Percentiles rank a stretch among this genome's conserved stretches.
These are phyloP conservation scores for Bipolaris cookei DNA, from an alignment of 2,329 filamentous ascomycete genomes.

Conservation along the genomic window DNA sequence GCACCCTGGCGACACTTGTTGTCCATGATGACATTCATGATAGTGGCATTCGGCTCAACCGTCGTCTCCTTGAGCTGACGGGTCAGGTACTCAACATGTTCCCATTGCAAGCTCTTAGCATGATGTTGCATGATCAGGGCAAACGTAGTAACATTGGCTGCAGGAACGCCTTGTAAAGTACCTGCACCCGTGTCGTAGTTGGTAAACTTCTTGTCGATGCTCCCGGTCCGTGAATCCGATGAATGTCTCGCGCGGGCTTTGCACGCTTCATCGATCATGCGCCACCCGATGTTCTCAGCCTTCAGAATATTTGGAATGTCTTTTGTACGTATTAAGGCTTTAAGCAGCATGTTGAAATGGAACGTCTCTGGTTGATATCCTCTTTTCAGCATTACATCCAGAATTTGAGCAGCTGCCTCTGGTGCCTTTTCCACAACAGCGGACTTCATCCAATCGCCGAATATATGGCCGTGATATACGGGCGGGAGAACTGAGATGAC, in stretches of 20 bases:
- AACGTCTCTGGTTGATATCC: conserved; percentile 72
- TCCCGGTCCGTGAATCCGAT: neutral
- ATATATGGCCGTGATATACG: conserved; percentile 75
- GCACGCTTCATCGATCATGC: conserved; percentile 41
- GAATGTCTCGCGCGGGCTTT: neutral
- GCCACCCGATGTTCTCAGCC: conserved; percentile 47
- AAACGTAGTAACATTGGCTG: conserved; percentile 41
- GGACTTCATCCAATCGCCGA: conserved; percentile 86
- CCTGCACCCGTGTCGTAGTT: neutral
- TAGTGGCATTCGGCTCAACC: conserved; percentile 30
- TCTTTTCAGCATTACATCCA: conserved; percentile 75
- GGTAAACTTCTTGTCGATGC: conserved; percentile 7
- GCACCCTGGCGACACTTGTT: conserved; percentile 38
- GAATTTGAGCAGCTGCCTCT: conserved; percentile 72
- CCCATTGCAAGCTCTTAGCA: conserved; percentile 35
- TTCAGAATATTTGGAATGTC: conserved; percentile 29
- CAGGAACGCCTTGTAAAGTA: conserved; percentile 24
- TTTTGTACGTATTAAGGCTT: conserved; percentile 70
- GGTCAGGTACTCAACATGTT: conserved; percentile 44
- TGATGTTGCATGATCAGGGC: conserved; percentile 44
- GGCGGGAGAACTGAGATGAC: conserved; percentile 61
- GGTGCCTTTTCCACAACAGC: conserved; percentile 68
- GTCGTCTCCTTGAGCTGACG: conserved; percentile 31
- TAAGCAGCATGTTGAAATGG: conserved; percentile 82
- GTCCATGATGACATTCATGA: conserved; percentile 47